Base-by-base conservation (phyloP, 495 filamentous ascomycete species). In the Penicillium verhagenii region DNA sequence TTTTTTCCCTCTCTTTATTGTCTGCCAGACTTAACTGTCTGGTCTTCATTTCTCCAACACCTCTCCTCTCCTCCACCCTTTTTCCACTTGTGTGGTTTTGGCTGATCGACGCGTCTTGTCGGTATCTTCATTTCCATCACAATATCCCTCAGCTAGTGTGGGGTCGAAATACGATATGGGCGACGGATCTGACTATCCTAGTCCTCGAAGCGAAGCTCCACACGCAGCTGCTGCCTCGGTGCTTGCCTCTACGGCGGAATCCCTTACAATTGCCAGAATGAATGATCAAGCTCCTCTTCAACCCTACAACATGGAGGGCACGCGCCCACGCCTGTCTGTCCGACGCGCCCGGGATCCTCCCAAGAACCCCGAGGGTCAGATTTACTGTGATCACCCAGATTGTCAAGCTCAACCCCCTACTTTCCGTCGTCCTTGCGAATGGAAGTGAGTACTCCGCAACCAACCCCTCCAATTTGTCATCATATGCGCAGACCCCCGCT, bases 351-450 rank as follows among this genome's bases (percentile, higher is more conserved):
- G 79, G 33, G 81, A 86, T 66, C 82, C 84, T 13, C 81, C 80
- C 24, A 78, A 79, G 71, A 90, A 91, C 63, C 48, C 69, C 2
- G 75, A 89, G n/a, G 85, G 85, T 10, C 82, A 87, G 57, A 90
- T 85, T 54, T 76, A 80, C 28, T 96, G 92, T 70, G 79, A 80
- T 18, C 84, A 82, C 53, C 68, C 73, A 2, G 81, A 82, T 19
- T 91, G 87, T 56, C 72, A 67, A 23, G 71, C 80, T 20, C 69
- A 74, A 2, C 68, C 78, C 23, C 81, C 80, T 14, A 82, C 76
- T 6, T 96, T 96, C 61, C 74, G 81, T 31, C 82, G 92, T 54
- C 92, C 89, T 54, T 96, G 91, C 70, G 92, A 96, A 77, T 96
- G 90, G 90, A 90, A 82, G 90, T 93, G 75, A 83, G 90, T 80